Percentiles rank a stretch among this genome's conserved stretches.
phyloP scores from a whole-genome alignment of 768 basidiomycete species.

The Lentinula edodes region DNA sequence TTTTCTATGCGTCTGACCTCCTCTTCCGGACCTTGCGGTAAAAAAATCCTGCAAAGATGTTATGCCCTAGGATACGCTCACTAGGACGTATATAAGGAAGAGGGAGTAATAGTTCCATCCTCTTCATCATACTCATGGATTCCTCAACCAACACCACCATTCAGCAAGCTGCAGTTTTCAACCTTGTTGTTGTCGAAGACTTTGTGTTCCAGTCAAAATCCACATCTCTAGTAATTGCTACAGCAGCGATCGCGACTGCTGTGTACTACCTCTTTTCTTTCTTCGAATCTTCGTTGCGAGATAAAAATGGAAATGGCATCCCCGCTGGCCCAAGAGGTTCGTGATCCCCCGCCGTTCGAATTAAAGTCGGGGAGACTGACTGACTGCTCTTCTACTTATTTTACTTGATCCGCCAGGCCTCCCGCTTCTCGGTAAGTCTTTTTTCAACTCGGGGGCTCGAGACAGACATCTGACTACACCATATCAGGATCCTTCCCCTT shows the following conservation, averaged over 20 bases:
- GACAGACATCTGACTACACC: not conserved
- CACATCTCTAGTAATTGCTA: not conserved
- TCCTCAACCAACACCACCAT: not conserved
- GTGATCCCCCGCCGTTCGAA: not conserved
- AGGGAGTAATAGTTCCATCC: not conserved
- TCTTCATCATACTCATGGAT: not conserved
- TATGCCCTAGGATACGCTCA: not conserved
- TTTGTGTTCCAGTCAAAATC: not conserved
- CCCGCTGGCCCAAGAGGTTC: not conserved
- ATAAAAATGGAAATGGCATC: not conserved
- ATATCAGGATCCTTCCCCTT: slow-evolving; percentile 11
- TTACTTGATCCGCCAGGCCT: not conserved
- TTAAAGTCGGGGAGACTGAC: too few species aligned
- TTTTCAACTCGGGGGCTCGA: not conserved
- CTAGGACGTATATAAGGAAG: not conserved
- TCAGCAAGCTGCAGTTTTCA: not conserved
- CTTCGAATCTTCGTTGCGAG: not conserved
- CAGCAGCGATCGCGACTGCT: not conserved
- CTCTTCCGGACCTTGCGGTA: not conserved
- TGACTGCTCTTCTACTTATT: not conserved
- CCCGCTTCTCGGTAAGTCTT: not conserved
- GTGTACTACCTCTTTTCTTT: not conserved
- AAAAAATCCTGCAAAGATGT: not conserved
- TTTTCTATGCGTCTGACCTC: not conserved
- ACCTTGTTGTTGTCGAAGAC: not conserved